phyloP scores from a whole-genome alignment of 2,329 filamentous ascomycete genomes.

The Colletotrichum shisoi region DNA sequence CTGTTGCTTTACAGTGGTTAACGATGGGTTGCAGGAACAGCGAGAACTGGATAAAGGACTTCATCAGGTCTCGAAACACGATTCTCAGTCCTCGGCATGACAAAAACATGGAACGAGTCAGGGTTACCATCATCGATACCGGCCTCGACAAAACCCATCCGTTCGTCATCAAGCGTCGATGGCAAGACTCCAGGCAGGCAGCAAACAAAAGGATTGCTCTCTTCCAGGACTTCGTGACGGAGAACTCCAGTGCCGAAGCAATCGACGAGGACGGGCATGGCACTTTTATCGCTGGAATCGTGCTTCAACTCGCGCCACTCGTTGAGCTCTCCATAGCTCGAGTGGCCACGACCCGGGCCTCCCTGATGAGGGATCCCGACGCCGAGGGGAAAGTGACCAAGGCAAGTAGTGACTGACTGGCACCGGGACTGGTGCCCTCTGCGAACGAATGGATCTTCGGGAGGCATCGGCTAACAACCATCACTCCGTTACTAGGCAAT shows the following conservation, averaged over 20 bases:
- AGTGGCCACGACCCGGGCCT: not conserved
- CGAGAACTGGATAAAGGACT: slow-evolving; percentile 1
- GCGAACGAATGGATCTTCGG: not conserved
- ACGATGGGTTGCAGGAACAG: slow-evolving; percentile 4
- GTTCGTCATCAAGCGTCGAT: slow-evolving; percentile 10
- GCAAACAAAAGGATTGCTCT: slow-evolving; percentile 1
- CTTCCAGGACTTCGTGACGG: slow-evolving; percentile 19
- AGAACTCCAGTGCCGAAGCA: not conserved
- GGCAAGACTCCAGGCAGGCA: not conserved
- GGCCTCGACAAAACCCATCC: slow-evolving; percentile 17
- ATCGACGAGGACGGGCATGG: slow-evolving; percentile 20
- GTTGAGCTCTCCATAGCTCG: slow-evolving; percentile 21
- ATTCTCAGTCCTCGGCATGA: slow-evolving; percentile 6
- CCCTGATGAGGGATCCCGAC: slow-evolving; percentile 5
- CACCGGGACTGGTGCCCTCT: not conserved
- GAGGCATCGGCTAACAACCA: not conserved
- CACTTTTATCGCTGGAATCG: slow-evolving; percentile 14
- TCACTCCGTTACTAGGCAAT: slow-evolving; percentile 11
- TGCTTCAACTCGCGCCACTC: slow-evolving; percentile 14
- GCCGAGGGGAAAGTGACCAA: slow-evolving; percentile 7
- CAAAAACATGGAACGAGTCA: slow-evolving; percentile 10
- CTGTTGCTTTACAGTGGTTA: not conserved
- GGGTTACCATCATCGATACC: slow-evolving; percentile 20
- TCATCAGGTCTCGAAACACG: slow-evolving; percentile 5
- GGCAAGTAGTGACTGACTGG: not conserved